Evolutionary conservation across 192 early-diverging fungal species (phyloP), one percentile per base, ranked within the genome.

Genomic region (Backusella liffmaniae): DNA sequence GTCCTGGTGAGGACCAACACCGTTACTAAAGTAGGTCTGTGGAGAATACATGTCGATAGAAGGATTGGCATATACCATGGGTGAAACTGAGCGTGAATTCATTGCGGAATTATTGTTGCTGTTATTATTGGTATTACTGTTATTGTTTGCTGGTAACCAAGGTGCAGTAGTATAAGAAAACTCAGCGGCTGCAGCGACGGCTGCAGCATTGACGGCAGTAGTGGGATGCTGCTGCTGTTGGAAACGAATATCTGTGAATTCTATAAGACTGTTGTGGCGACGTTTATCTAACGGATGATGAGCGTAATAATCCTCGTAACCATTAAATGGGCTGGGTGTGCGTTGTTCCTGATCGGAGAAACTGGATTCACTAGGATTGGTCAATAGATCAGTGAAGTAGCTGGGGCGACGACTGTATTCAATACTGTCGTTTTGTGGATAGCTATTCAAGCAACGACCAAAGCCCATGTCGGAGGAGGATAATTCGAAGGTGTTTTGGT

Each of bases 341-440:
- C 73, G 77, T 51, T 73, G 77, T 39, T 73, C 77, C 41, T 73
- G 66, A 53, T 78, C 77, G 8, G 77, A 74, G 8, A 73, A 51
- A 32, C 77, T 72, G 21, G 77, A 46, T 9, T 73, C 72, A 41
- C 77, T 68, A 23, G 35, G 41, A 44, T 44, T 44, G 26, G 37
- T 68, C 29, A 78, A 53, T 5, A 78, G 36, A 18, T 72, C 77
- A 12, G 77, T 72, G 41, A 72, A 73, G 70, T 78, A 78, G 39
- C 72, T 78, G 29, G 77, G 73, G 21, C 77, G 72, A 32, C 70
- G 70, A 49, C 70, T 71, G 44, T 71, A 71, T 44, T 71, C 70
- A 29, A 71, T 71, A 71, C 70, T 71, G 70, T 71, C 70, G 42
- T 71, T 39, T 13, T 44, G 70, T 32, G 49, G 70, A 44, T 71